Percentiles rank a stretch among this genome's conserved stretches.
These are phyloP conservation scores for Exsudoporus frostii DNA, from an alignment of 768 basidiomycete genomes.

Conservation along the genomic window DNA sequence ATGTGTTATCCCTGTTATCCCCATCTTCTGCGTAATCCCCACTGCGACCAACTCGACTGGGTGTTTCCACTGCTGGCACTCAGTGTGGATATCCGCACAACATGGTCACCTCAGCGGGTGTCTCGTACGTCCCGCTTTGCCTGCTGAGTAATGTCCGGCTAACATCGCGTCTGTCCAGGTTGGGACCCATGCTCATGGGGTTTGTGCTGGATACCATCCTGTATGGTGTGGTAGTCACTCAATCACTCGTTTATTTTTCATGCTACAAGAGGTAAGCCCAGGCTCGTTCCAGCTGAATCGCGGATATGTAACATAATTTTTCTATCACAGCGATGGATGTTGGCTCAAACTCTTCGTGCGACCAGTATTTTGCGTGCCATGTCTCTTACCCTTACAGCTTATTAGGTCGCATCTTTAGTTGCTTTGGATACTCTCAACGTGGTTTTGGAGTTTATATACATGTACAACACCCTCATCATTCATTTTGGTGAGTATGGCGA, in stretches of 20 bases:
- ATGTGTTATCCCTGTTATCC: not conserved
- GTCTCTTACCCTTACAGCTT: not conserved
- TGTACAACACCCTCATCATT: constrained; percentile 25
- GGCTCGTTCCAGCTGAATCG: not conserved
- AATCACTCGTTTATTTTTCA: constrained; percentile 32
- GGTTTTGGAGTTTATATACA: constrained; percentile 23
- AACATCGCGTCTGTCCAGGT: constrained; percentile 13
- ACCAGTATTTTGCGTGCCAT: not conserved
- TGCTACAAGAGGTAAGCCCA: constrained; percentile 27
- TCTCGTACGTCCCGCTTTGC: constrained; percentile 17
- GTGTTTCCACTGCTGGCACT: not conserved
- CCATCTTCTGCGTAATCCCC: constrained; percentile 2
- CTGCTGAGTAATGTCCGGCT: not conserved
- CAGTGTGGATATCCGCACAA: constrained; percentile 8
- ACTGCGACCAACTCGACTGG: constrained; percentile 6
- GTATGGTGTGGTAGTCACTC: constrained; percentile 34
- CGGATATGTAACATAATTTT: not conserved
- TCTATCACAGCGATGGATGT: constrained; percentile 11
- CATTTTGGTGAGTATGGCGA: constrained; percentile 21
- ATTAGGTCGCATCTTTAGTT: constrained; percentile 21
- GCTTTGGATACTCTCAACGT: constrained; percentile 24
- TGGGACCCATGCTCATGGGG: constrained; percentile 37
- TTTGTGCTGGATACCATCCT: constrained; percentile 34
- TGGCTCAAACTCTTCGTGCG: constrained; percentile 27
- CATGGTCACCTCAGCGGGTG: constrained; percentile 21